Percentiles rank a stretch among this genome's conserved stretches.
phyloP scores from a whole-genome alignment of 352 stramenopile genomes.

The Elongisporangium anandrum region DNA sequence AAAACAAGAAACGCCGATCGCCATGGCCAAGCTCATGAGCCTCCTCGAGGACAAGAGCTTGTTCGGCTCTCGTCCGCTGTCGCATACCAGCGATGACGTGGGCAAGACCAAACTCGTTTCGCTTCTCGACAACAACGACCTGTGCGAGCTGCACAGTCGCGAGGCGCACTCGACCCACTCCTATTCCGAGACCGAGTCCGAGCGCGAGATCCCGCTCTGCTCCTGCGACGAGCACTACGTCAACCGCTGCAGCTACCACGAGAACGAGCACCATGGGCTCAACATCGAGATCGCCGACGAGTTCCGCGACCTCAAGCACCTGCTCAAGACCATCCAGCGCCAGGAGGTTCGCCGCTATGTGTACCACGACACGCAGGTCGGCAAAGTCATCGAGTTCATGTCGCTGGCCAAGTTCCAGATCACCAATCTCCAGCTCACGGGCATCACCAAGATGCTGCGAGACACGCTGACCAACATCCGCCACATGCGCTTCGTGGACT shows the following conservation, averaged over 20 bases:
- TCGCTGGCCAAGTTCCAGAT: slow-evolving; percentile 39
- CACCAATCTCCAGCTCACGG: slow-evolving; percentile 39
- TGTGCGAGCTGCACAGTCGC: neutral
- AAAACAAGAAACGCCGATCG: neutral
- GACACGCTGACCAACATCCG: slow-evolving; percentile 41
- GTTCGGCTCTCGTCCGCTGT: neutral
- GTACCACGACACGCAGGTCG: slow-evolving; percentile 45
- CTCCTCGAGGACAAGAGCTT: neutral
- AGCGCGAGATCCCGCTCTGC: slow-evolving; percentile 41
- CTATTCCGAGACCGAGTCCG: slow-evolving; percentile 48
- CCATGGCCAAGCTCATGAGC: neutral
- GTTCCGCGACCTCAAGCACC: slow-evolving; percentile 42
- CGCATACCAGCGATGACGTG: neutral
- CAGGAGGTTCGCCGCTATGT: slow-evolving; percentile 47
- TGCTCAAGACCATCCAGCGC: slow-evolving; percentile 39
- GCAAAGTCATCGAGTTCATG: slow-evolving; percentile 57
- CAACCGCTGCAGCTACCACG: slow-evolving; percentile 40
- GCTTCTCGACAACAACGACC: neutral
- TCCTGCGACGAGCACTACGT: slow-evolving; percentile 45
- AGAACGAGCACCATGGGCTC: slow-evolving; percentile 41
- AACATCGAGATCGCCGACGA: slow-evolving; percentile 48
- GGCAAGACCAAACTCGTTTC: neutral
- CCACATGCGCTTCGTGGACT: slow-evolving; percentile 40
- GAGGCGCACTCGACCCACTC: slow-evolving; percentile 19
- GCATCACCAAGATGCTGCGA: slow-evolving; percentile 28